phyloP scores from a whole-genome alignment of 1,284 basidiomycete species.

The Macrocybe sp. region DNA sequence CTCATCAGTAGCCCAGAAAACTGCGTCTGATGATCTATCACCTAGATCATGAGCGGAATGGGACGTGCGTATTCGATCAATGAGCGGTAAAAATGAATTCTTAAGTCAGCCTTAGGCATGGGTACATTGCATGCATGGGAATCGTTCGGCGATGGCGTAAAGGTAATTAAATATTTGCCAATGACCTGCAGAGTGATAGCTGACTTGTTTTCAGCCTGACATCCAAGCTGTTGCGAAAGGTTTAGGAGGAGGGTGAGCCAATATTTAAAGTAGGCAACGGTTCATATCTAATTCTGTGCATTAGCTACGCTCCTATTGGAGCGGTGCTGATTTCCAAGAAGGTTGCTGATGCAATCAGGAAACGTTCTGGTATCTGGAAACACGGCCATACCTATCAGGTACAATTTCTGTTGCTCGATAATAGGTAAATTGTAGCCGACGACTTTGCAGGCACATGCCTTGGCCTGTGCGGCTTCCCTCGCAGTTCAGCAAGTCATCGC shows the following conservation, averaged over 20 bases:
- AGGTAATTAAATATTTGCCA: constrained; percentile 9
- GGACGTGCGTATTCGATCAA: constrained; percentile 50
- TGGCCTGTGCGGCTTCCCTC: constrained; percentile 72
- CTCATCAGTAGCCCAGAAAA: not conserved
- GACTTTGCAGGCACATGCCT: constrained; percentile 53
- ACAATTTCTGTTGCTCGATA: constrained; percentile 1
- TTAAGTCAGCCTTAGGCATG: constrained; percentile 50
- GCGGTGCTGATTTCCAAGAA: constrained; percentile 72
- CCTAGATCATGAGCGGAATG: constrained; percentile 69
- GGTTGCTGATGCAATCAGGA: constrained; percentile 65
- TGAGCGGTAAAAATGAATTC: not conserved
- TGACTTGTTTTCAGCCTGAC: constrained; percentile 46
- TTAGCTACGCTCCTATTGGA: constrained; percentile 78
- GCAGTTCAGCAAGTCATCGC: constrained; percentile 75
- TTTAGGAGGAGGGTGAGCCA: constrained; percentile 72
- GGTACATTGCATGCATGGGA: constrained; percentile 85
- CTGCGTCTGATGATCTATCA: not conserved
- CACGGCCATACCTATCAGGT: constrained; percentile 88
- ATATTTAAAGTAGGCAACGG: not conserved
- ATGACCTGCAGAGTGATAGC: not conserved
- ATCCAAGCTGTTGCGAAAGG: constrained; percentile 85
- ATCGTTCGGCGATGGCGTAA: constrained; percentile 68
- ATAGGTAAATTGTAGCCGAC: constrained; percentile 5
- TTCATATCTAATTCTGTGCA: constrained; percentile 7
- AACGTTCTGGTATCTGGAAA: constrained; percentile 66